Conservation (phyloP, 257 asterid genomes). For the Petrea volubilis region DNA sequence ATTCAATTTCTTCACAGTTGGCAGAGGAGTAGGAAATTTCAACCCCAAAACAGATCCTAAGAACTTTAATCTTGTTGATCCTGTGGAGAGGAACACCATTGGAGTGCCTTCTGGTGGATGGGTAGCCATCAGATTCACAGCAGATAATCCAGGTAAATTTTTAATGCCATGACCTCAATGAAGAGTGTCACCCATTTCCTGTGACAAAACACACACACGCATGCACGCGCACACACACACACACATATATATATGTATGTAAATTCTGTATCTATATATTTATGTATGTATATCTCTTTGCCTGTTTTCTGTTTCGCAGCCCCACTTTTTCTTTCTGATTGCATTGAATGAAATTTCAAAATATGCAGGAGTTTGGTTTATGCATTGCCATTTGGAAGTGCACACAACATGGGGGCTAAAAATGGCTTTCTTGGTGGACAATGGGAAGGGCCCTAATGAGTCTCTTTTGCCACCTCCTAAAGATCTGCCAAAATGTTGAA, state of each 20-base stretch:
- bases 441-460: constrained; percentile 76
- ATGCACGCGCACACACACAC: too few relatives aligned
- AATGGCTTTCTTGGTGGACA: constrained; percentile 92
- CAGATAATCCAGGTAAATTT: constrained; percentile 64
- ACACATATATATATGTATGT: too few relatives aligned
- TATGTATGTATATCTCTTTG: too few relatives aligned
- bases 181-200: background rate
- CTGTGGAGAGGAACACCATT: constrained; percentile 69
- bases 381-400: constrained; percentile 95
- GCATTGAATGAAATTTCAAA: background rate
- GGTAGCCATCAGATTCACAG: constrained; percentile 63
- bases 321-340: background rate
- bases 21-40: constrained; percentile 56
- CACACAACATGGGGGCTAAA: constrained; percentile 95
- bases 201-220: background rate
- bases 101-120: constrained; percentile 74
- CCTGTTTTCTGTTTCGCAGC: background rate
- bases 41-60: constrained; percentile 49
- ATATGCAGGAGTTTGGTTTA: constrained; percentile 80
- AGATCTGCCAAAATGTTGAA: constrained; percentile 75
- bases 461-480: constrained; percentile 83
- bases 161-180: too few relatives aligned
- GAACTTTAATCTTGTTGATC: constrained; percentile 58
- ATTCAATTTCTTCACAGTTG: constrained; percentile 62
- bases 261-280: too few relatives aligned